These are phyloP conservation scores for Candida smagusa DNA, from an alignment of 1,139 yeast genomes.

Conservation along the genomic window DNA sequence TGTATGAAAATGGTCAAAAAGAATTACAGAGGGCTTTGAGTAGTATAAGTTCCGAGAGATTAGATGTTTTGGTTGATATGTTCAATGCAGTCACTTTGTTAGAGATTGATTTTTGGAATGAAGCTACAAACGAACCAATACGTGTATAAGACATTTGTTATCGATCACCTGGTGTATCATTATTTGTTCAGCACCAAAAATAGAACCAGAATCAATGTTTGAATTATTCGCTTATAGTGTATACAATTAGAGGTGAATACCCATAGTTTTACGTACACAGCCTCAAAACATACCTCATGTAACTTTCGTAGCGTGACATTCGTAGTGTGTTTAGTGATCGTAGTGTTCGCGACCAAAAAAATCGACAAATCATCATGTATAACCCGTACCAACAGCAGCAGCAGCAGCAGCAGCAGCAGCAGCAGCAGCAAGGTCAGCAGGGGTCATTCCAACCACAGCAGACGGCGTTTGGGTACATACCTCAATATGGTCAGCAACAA, in stretches of 20 bases:
- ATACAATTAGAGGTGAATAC: too few relatives aligned
- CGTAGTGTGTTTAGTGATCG: neutral
- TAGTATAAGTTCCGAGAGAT: conserved; percentile 31
- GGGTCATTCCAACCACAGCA: conserved; percentile 30
- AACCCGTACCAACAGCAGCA: conserved; percentile 41
- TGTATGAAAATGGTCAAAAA: conserved; percentile 46
- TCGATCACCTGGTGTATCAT: too few relatives aligned
- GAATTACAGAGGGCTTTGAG: conserved; percentile 44
- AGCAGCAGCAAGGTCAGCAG: conserved; percentile 12
- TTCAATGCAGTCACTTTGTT: conserved; percentile 57
- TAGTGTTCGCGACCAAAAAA: neutral
- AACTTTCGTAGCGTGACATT: neutral
- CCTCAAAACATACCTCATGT: too few relatives aligned
- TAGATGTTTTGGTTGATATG: conserved; percentile 53
- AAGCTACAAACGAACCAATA: too few relatives aligned
- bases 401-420: conserved; percentile 16
- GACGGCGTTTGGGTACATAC: conserved; percentile 23
- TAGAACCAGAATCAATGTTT: too few relatives aligned
- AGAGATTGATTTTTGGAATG: conserved; percentile 67
- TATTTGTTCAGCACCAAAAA: neutral
- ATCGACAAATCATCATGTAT: conserved; percentile 26
- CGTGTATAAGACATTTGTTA: too few relatives aligned
- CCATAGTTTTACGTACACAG: too few relatives aligned
- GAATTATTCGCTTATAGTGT: too few relatives aligned
- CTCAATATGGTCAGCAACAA: conserved; percentile 13